Evolutionary conservation across 768 basidiomycete species (phyloP), one percentile per base, ranked within the genome.

Genomic region (Sutorius australiensis): DNA sequence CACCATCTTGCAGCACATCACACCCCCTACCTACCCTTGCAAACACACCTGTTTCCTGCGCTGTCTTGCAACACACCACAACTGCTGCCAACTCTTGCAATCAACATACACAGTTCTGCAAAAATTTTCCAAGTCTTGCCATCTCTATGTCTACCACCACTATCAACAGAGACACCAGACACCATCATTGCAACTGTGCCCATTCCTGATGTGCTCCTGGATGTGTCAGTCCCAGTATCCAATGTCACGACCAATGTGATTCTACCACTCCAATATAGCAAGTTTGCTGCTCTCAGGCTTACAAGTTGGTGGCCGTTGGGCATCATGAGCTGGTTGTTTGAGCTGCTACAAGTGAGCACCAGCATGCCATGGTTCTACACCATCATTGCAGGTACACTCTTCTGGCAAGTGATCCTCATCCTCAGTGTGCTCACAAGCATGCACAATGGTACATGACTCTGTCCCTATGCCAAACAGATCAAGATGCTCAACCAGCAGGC

Each of bases 331-430:
- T n/a, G n/a, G n/a, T n/a, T n/a, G n/a, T n/a, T n/a, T 86, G 89
- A 92, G 67, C 56, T 82, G 44, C 67, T 90, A 49, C 82, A 92
- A 57, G 83, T 91, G 46, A 69, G 75, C 44, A 81, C 82, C 0
- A 85, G 83, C 34, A 69, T 92, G 54, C 85, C 87, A 0, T 94
- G 92, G 91, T 89, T 89, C 73, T 82, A 84, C 77, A 87, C 90
- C 44, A 89, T 94, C 69, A 70, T 92, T 39, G 73, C 71, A 6
- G 82, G 83, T 30, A 81, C 84, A 24, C 50, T 86, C 11, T 62
- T 83, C 63, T 82, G 86, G 75, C 83, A 86, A 21, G 44, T 78
- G 17, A 42, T 78, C 45, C 75, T 88, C 42, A 66, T 90, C 46
- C 89, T 88, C 2, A 71, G 87, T 58, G 72, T 78, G 27, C 71